phyloP scores from a whole-genome alignment of 1,284 basidiomycete species.

The Marasmius sp. region DNA sequence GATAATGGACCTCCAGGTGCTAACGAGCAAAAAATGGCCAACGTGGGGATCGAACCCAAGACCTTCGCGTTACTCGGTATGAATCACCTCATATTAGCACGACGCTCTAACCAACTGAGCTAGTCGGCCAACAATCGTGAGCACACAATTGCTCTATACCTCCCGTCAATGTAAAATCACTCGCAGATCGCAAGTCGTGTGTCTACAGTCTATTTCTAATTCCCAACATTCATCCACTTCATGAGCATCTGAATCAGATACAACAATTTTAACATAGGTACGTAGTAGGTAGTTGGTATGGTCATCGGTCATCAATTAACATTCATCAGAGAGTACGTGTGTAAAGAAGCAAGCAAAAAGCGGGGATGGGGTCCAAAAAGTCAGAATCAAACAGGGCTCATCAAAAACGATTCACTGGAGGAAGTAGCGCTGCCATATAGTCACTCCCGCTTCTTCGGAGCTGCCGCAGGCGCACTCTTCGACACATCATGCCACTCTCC shows the following conservation, averaged over 20 bases:
- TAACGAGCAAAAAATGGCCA: not conserved
- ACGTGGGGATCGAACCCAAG: not conserved
- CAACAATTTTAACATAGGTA: not conserved
- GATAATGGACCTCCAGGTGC: not conserved
- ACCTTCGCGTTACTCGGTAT: not conserved
- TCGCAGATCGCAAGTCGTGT: not conserved
- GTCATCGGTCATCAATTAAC: not conserved
- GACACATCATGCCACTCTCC: conserved; percentile 57
- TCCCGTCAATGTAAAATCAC: no score
- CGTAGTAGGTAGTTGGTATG: not conserved
- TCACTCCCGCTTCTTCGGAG: not conserved
- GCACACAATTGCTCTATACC: not conserved
- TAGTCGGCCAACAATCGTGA: not conserved
- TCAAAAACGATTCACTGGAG: not conserved
- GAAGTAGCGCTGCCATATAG: not conserved
- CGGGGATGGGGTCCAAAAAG: not conserved
- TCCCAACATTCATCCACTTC: no score
- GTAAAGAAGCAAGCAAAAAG: not conserved
- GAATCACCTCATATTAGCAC: not conserved
- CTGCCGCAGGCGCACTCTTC: not conserved
- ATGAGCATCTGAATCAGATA: not conserved
- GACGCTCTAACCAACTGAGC: not conserved
- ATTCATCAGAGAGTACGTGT: not conserved
- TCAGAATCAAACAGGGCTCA: not conserved
- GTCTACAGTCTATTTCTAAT: not conserved